These are phyloP conservation scores for Yamadazyma taylorii DNA, from an alignment of 1,139 yeast species.

Conservation along the genomic window DNA sequence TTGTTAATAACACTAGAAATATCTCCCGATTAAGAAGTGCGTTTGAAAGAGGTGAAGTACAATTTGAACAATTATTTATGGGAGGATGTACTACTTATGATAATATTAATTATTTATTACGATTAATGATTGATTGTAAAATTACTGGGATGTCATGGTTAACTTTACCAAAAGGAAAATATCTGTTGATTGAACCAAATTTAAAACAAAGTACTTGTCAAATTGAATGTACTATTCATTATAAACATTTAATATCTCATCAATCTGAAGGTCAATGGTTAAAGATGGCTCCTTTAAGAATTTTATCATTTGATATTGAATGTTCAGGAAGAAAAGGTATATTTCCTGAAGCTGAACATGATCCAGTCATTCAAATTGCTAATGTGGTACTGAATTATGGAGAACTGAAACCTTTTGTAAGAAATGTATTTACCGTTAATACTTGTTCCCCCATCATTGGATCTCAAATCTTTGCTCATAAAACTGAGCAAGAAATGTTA, in stretches of 20 bases:
- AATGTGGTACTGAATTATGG: constrained; percentile 88
- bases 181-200: constrained; percentile 40
- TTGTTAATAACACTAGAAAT: constrained; percentile 61
- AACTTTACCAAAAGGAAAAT: constrained; percentile 77
- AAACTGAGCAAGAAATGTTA: constrained; percentile 79
- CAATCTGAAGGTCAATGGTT: constrained; percentile 93
- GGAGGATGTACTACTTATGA: constrained; percentile 74
- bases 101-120: constrained; percentile 78
- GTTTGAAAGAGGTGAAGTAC: constrained; percentile 83
- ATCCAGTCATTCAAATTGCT: constrained; percentile 96
- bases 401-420: constrained; percentile 76
- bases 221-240: constrained; percentile 72
- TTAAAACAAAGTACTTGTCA: constrained; percentile 74
- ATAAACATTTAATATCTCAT: constrained; percentile 70
- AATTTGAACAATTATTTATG: constrained; percentile 60
- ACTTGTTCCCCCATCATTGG: constrained; percentile 94
- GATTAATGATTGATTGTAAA: constrained; percentile 90
- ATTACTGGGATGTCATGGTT: constrained; percentile 98
- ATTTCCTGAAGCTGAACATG: constrained; percentile 92
- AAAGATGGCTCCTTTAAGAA: constrained; percentile 89
- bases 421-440: constrained; percentile 91
- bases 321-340: constrained; percentile 98
- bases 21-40: constrained; percentile 70
- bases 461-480: constrained; percentile 78
- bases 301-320: constrained; percentile 93